Base-by-base conservation (phyloP, 177 flowering plant species). In the Tripterygium wilfordii region DNA sequence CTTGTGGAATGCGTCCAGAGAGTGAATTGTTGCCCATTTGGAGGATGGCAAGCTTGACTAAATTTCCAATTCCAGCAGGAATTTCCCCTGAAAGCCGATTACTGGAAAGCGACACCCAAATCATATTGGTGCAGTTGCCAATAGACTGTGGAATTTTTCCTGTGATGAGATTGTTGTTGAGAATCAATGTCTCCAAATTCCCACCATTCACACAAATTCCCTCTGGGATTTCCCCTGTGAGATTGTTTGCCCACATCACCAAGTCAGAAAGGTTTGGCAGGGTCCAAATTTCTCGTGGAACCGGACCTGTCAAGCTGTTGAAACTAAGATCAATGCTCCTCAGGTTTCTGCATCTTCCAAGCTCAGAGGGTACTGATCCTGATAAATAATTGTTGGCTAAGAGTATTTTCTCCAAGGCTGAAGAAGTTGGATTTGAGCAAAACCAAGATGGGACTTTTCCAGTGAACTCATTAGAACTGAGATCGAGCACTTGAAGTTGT, bases 1-100 rank as follows among this genome's bases (percentile, higher is more conserved):
- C 80, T 9, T 64, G 40, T 1, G 97, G 97, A n/a, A 90, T 72
- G 13, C 19, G 33, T 10, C 97, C 96, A 17, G 69, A 56, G 15
- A 90, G 71, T 1, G 83, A 75, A 54, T 90, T 90, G 77, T 82
- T 87, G 1, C 85, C 91, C 58, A 90, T 10, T 47, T 87, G 88
- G 36, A 90, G 77, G 38, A 90, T 77, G 4, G 96, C 94, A 6
- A 90, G 79, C 37, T 65, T 68, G 18, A 38, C 54, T 3, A 90
- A 76, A 40, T 64, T 67, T 10, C 91, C 87, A 25, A 90, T 60
- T 8, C 79, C 71, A n/a, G 70, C 24, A n/a, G 97, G 97, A 33
- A 90, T 82, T 20, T 57, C 61, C 27, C 96, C 97, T 2, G 65
- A 60, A 27, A 90, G 71, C 42, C 48, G 64, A 67, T 90, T 90